A percentile compares a stretch with the other conserved stretches of the same genome.
Conservation (phyloP, 805 yeast species). For the Kuraishia floccosa region DNA sequence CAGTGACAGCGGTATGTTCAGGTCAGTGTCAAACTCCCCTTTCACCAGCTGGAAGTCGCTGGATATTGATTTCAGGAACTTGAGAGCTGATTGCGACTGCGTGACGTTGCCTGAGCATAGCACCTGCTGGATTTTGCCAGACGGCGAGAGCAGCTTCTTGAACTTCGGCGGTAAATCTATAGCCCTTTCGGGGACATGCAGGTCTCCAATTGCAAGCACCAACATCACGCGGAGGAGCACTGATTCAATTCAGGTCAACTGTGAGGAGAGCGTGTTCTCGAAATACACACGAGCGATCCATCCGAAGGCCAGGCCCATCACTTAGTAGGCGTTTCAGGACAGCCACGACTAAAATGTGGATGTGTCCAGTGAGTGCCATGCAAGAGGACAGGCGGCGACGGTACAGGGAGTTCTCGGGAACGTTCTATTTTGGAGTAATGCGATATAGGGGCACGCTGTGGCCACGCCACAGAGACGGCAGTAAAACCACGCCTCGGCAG, state of each 20-base stretch:
- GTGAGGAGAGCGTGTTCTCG: no score
- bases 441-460: no score
- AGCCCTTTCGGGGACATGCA: constrained; percentile 83
- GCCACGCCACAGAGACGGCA: no score
- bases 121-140: constrained; percentile 75
- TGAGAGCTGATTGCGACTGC: constrained; percentile 48
- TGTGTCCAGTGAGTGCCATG: neutral
- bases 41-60: constrained; percentile 65
- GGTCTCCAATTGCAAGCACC: constrained; percentile 76
- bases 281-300: no score
- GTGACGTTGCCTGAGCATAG: constrained; percentile 79
- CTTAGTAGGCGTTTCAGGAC: neutral
- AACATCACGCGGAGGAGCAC: no score
- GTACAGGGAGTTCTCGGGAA: no score
- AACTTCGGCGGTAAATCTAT: constrained; percentile 53
- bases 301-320: neutral
- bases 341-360: neutral
- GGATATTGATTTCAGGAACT: constrained; percentile 57
- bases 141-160: constrained; percentile 62
- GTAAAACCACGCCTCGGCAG: no score
- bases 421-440: no score
- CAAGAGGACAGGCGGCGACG: no score
- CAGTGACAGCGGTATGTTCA: constrained; percentile 42
- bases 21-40: constrained; percentile 67
- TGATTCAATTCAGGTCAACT: neutral